Evolutionary conservation across 345 rosid species (phyloP).

Genomic region (Ceriops zippeliana): DNA sequence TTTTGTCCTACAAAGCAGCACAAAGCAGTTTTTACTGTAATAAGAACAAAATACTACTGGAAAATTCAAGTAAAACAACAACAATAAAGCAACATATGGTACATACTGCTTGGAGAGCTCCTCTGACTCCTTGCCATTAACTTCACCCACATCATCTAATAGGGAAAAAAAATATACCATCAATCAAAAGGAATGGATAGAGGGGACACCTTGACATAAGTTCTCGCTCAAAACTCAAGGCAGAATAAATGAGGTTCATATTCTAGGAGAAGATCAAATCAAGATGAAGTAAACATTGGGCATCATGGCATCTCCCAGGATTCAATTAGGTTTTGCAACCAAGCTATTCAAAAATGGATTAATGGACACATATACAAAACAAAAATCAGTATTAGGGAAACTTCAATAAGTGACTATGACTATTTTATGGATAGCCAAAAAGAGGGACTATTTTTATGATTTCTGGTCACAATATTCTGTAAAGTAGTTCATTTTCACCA

Average conservation of each 20-base stretch:
- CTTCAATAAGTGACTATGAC: not conserved
- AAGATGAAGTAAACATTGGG: not conserved
- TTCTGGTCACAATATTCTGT: not conserved
- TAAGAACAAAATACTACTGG: not conserved
- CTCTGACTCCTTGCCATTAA: slow-evolving; percentile 43
- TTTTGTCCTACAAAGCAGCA: slow-evolving; percentile 54
- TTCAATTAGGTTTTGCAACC: not conserved
- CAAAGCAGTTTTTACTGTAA: not conserved
- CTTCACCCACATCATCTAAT: slow-evolving; percentile 31
- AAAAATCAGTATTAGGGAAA: not conserved
- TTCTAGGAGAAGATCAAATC: not conserved
- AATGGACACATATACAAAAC: not conserved
- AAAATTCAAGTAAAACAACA: not conserved
- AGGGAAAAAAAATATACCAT: slow-evolving; percentile 3
- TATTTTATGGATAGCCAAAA: too few species aligned
- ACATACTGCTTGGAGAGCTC: slow-evolving; percentile 52
- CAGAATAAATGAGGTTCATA: too few species aligned
- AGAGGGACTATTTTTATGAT: not conserved
- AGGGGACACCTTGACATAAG: not conserved
- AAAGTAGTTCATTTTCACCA: not conserved
- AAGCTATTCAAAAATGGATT: too few species aligned
- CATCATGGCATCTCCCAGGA: not conserved
- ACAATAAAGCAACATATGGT: not conserved
- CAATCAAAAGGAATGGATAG: not conserved
- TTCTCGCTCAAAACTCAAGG: not conserved